Evolutionary conservation across 2,329 filamentous ascomycete genomes (phyloP), one percentile per base, ranked within the genome.

Genomic region (Boeremia lycopersici): DNA sequence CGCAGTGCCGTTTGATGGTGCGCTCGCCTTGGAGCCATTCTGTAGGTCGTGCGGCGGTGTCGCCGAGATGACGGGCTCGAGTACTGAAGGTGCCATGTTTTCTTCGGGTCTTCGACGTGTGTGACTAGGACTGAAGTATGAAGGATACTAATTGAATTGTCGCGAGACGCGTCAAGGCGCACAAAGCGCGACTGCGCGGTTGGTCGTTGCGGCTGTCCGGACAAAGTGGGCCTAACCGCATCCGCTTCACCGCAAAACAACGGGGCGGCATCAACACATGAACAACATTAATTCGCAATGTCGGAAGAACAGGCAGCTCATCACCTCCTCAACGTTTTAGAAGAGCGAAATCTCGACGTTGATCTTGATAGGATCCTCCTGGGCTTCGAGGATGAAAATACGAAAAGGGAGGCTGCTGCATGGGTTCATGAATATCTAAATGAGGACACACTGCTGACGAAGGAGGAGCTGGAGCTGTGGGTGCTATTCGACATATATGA

Each of bases 341-440:
- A 77, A 33, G 78, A 80, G 44, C 72, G 79, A 26, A 74, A 77
- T 15, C 74, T 81, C 12, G 63, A 74, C 19, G 72, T 71, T 7
- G 74, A 76, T 47, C 70, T 74, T 4, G 78, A 82, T 48, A 78
- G 80, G 60, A 74, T 83, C 11, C 74, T 78, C 25, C 75, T 76
- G 64, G 77, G 79, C 6, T 83, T 83, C 51, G 73, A 78, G 39
- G 72, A 75, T 44, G 68, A 70, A 4, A 67, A 74, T 29, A 81
- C 76, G 11, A 74, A 73, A 53, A 64, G 68, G 15, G 70, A 76
- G 34, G 74, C 77, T 38, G 69, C 71, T 8, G 64, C 67, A 47
- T 83, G 80, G 79, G 76, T 82, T 11, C 67, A 77, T 8, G 74
- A 79, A 52, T 80, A 81, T 65, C 65, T 83, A 26, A 68, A 76